phyloP scores from a whole-genome alignment of 345 rosid genomes.

The Atalantia buxifolia region DNA sequence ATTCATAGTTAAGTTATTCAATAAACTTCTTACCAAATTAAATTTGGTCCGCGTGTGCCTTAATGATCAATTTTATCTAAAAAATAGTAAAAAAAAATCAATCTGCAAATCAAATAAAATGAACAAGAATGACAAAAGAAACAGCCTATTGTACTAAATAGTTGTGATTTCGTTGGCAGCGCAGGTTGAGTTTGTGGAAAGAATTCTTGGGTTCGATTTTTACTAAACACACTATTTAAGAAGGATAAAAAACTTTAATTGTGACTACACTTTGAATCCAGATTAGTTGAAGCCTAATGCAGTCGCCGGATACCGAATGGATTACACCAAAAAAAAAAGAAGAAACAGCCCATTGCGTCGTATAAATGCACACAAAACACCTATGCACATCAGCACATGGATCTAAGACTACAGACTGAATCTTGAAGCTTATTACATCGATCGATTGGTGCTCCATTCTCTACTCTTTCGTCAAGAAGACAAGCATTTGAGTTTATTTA shows the following conservation, averaged over 20 bases:
- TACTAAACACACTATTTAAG: too few species aligned
- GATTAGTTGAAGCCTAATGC: too few species aligned
- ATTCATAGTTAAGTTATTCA: background rate
- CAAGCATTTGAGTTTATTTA: slow-evolving; percentile 45
- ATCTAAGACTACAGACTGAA: background rate
- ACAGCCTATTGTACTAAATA: too few species aligned
- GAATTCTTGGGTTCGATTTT: too few species aligned
- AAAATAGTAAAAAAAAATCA: too few species aligned
- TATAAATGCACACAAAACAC: background rate
- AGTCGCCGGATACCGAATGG: too few species aligned
- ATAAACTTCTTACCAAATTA: background rate
- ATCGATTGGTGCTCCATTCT: background rate
- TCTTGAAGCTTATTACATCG: background rate
- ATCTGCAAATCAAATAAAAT: background rate
- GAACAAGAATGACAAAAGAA: background rate
- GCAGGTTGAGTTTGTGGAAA: too few species aligned
- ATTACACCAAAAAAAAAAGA: too few species aligned
- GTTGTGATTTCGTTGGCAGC: too few species aligned
- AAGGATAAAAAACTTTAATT: too few species aligned
- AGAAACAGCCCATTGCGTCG: too few species aligned
- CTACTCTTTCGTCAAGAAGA: slow-evolving; percentile 30
- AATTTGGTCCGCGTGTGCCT: background rate
- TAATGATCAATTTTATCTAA: background rate
- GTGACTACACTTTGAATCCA: too few species aligned
- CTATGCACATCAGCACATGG: background rate